A percentile compares a stretch with the other conserved stretches of the same genome.
Evolutionary conservation across 768 basidiomycete species (phyloP).

Genomic region (Phanerochaete sordida): DNA sequence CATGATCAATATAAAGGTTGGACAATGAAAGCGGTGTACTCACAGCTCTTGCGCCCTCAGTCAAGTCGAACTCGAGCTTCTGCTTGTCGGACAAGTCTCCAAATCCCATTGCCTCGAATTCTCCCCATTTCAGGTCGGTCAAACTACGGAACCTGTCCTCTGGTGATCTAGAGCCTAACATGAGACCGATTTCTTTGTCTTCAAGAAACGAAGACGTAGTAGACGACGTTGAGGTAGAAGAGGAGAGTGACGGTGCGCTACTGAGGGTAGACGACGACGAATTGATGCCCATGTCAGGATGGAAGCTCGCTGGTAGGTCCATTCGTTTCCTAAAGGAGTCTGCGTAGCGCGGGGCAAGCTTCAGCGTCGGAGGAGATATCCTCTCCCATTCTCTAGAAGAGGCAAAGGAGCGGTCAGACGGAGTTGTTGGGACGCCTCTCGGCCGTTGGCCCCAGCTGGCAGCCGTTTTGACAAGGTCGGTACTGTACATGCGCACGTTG

Average conservation of each 20-base stretch:
- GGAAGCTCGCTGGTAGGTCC: constrained; percentile 57
- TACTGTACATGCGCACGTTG: constrained; percentile 84
- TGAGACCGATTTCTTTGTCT: constrained; percentile 27
- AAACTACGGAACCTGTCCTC: constrained; percentile 77
- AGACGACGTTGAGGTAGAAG: constrained; percentile 36
- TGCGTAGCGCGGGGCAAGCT: constrained; percentile 64
- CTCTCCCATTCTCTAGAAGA: constrained; percentile 75
- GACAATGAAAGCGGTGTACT: constrained; percentile 20
- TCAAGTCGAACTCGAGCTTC: constrained; percentile 90
- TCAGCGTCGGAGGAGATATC: constrained; percentile 60
- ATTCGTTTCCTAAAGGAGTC: constrained; percentile 76
- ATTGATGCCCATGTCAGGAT: constrained; percentile 40
- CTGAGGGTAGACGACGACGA: constrained; percentile 31
- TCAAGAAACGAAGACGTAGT: constrained; percentile 26
- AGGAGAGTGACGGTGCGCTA: constrained; percentile 32
- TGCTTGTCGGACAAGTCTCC: constrained; percentile 50
- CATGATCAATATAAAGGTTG: neutral
- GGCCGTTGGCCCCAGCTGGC: constrained; percentile 44
- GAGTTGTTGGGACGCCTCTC: constrained; percentile 24
- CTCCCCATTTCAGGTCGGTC: constrained; percentile 88
- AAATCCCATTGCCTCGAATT: constrained; percentile 86
- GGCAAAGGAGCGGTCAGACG: constrained; percentile 44
- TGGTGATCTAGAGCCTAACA: constrained; percentile 30
- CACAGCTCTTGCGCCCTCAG: constrained; percentile 76
- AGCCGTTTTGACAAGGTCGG: constrained; percentile 73